Base-by-base conservation (phyloP, 2,329 filamentous ascomycete species). In the Penicillium sp. region DNA sequence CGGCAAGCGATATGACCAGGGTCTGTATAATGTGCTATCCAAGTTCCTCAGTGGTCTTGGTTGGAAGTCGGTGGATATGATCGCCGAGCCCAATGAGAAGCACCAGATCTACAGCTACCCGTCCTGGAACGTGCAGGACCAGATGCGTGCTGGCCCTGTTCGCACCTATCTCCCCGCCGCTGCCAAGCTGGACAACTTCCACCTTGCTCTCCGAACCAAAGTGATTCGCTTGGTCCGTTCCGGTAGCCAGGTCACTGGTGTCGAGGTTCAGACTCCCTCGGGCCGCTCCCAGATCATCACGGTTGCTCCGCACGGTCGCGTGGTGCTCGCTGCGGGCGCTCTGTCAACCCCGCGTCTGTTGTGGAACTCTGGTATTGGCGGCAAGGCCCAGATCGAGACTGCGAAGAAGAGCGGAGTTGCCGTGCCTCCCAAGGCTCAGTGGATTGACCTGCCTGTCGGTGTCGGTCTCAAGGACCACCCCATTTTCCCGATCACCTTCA, bases 271-370 rank as follows among this genome's bases (percentile, higher is more conserved):
- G 27, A 63, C 58, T 18, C 50, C 60, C 16, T 63, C 60, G 27
- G 57, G 60, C 27, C 21, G 54, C 35, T 79, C 89, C n/a, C 83
- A 89, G 65, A 80, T 80, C 9, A 78, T 89, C 59, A 84, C 83
- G 7, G 72, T 89, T 53, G 84, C 85, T 23, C 64, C 78, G 5
- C 71, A 80, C 13, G 87, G 88, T 10, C 82, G 86, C 49, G 86
- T 90, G 42, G 82, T 90, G 61, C 74, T 90, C 32, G 82, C 87
- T 18, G 83, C 86, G 1, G 88, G 88, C 46, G 77, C 86, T 1
- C 88, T 90, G 58, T 86, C 86, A n/a, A 85, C 85, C 2, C 78
- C 86, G 15, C 88, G 88, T 72, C 75, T 91, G 46, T 79, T 90
- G 3, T 78, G 89, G 72, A 80, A 86, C 65, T 87, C 83, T 73